Evolutionary conservation across 192 early-diverging fungal genomes (phyloP).

Genomic region (Coemansia sp.): DNA sequence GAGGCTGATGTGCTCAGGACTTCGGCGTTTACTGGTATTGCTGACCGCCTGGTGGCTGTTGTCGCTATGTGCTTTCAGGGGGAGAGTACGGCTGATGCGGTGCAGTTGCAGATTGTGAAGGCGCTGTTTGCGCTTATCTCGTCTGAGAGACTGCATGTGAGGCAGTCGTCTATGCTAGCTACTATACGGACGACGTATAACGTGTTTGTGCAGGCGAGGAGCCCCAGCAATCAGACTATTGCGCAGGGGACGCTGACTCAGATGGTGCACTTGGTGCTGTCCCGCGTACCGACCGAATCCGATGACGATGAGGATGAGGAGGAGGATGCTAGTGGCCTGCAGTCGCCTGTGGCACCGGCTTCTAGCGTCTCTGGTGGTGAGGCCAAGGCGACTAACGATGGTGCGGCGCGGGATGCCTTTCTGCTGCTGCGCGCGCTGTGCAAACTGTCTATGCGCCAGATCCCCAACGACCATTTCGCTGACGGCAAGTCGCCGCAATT

Average conservation of each 20-base stretch:
- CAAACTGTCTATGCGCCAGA: conserved; percentile 84
- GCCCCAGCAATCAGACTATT: conserved; percentile 74
- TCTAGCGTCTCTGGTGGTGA: background rate
- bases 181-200: conserved; percentile 84
- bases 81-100: conserved; percentile 77
- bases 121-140: conserved; percentile 83
- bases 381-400: conserved; percentile 13
- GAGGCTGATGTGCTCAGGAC: conserved; percentile 13
- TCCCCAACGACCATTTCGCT: conserved; percentile 61
- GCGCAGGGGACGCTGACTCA: conserved; percentile 87
- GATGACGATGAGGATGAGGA: conserved; percentile 11
- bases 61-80: conserved; percentile 78
- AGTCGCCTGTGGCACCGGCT: background rate
- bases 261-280: conserved; percentile 82
- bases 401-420: conserved; percentile 69
- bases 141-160: conserved; percentile 61
- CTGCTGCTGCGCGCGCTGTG: conserved; percentile 84
- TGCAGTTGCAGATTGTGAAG: conserved; percentile 91
- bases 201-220: conserved; percentile 79
- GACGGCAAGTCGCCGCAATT: conserved; percentile 80
- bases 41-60: conserved; percentile 62
- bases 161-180: conserved; percentile 72
- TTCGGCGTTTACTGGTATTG: background rate
- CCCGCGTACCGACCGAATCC: conserved; percentile 54
- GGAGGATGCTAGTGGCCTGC: background rate